Evolutionary conservation across 2,329 filamentous ascomycete genomes (phyloP).

Genomic region (Tolypocladium inflatum): DNA sequence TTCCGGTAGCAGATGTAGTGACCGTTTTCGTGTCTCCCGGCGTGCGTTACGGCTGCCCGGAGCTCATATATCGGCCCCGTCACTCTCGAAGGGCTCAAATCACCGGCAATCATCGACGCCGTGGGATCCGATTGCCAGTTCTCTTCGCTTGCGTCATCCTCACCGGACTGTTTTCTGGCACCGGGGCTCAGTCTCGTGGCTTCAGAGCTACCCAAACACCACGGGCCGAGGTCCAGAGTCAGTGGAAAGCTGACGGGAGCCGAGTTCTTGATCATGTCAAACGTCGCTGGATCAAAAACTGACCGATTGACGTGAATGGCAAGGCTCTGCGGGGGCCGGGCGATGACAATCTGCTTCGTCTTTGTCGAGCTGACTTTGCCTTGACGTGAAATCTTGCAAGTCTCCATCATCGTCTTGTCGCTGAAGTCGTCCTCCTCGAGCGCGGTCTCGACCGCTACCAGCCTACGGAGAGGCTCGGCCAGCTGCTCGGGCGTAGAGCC

Average conservation of each 20-base stretch:
- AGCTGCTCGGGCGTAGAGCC: conserved; percentile 37
- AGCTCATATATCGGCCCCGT: conserved; percentile 62
- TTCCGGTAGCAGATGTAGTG: conserved; percentile 91
- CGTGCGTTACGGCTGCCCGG: conserved; percentile 78
- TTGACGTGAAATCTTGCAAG: conserved; percentile 57
- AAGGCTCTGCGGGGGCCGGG: conserved; percentile 69
- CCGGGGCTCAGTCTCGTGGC: conserved; percentile 1
- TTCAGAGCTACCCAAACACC: conserved; percentile 62
- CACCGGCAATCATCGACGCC: conserved; percentile 62
- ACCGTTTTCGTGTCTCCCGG: conserved; percentile 85
- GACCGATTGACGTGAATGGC: conserved; percentile 87
- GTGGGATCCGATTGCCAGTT: conserved; percentile 61
- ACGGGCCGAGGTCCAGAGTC: conserved; percentile 67
- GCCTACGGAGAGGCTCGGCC: conserved; percentile 40
- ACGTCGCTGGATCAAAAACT: conserved; percentile 77
- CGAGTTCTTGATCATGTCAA: conserved; percentile 73
- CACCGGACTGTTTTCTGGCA: conserved; percentile 6
- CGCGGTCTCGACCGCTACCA: conserved; percentile 59
- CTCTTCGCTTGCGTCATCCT: conserved; percentile 34
- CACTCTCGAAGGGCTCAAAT: conserved; percentile 37
- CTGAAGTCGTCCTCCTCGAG: conserved; percentile 74
- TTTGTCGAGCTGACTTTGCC: conserved; percentile 72
- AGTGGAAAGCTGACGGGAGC: conserved; percentile 70
- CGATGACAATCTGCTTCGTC: conserved; percentile 80
- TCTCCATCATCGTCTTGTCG: conserved; percentile 52